Evolutionary conservation across 2,329 filamentous ascomycete species (phyloP).

Genomic region (Paecilomyces formosus): DNA sequence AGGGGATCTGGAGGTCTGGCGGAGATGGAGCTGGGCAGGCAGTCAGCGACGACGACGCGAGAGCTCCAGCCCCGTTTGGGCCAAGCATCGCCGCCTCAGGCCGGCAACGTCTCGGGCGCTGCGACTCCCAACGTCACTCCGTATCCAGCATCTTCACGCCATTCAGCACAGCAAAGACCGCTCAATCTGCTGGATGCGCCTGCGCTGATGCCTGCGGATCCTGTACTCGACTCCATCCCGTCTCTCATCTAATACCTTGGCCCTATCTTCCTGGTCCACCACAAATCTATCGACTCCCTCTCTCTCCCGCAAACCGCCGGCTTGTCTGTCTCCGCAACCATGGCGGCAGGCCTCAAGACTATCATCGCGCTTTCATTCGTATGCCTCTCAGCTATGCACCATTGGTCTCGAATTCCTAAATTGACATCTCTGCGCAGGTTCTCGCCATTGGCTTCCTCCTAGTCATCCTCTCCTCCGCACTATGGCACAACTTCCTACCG

Average conservation of each 20-base stretch:
- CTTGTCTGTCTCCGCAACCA: constrained; percentile 20
- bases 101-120: constrained; percentile 1
- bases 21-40: constrained; percentile 1
- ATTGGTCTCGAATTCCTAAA: neutral
- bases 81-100: constrained; percentile 5
- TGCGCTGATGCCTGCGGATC: neutral
- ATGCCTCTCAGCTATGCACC: constrained; percentile 25
- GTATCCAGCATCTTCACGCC: neutral
- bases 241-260: neutral
- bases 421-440: constrained; percentile 44
- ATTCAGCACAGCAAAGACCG: neutral
- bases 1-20: constrained; percentile 1
- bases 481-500: constrained; percentile 91
- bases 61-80: constrained; percentile 11
- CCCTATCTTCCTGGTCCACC: neutral
- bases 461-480: constrained; percentile 92
- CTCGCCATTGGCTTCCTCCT: constrained; percentile 98
- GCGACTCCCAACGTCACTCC: neutral
- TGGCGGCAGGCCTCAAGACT: constrained; percentile 89
- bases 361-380: constrained; percentile 98
- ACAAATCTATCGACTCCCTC: neutral
- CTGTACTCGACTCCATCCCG: neutral
- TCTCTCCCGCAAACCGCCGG: neutral
- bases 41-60: constrained; percentile 8
- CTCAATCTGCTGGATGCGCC: neutral